These are phyloP conservation scores for Gnaphalium uliginosum DNA, from an alignment of 129 eudicot genomes.

Conservation along the genomic window DNA sequence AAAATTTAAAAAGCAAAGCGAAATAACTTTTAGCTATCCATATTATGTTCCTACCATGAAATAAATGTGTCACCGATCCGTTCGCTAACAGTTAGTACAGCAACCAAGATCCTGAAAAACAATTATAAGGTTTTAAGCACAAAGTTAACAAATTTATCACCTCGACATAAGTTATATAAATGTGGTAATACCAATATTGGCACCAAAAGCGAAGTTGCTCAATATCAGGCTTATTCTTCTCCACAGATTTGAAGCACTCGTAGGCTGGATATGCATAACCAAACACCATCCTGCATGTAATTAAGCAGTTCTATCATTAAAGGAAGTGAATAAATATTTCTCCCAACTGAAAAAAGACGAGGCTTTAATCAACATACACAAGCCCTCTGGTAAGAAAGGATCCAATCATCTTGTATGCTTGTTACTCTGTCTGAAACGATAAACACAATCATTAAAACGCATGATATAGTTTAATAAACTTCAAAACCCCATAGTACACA, in stretches of 20 bases:
- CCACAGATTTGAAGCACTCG: constrained; percentile 84
- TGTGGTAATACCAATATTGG: constrained; percentile 72
- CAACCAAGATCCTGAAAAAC: constrained; percentile 84
- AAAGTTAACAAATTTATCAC: not conserved
- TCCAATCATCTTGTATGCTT: constrained; percentile 72
- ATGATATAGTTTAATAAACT: not conserved
- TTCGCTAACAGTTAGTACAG: constrained; percentile 75
- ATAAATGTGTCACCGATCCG: constrained; percentile 77
- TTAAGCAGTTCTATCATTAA: constrained; percentile 9
- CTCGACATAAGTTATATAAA: not conserved
- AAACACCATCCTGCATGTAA: constrained; percentile 65
- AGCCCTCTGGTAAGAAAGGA: constrained; percentile 88
- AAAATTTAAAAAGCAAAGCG: not conserved
- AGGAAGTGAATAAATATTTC: constrained; percentile 1
- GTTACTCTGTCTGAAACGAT: constrained; percentile 40
- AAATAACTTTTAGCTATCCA: not conserved
- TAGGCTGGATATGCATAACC: constrained; percentile 98
- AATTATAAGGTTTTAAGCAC: constrained; percentile 15
- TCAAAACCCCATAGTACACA: not conserved
- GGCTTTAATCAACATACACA: constrained; percentile 53
- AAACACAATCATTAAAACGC: constrained; percentile 10
- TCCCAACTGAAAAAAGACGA: not conserved
- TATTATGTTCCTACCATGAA: constrained; percentile 63
- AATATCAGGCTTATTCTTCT: constrained; percentile 79
- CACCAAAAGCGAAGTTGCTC: constrained; percentile 95